Conservation (phyloP, 2,329 filamentous ascomycete genomes). For the Colletotrichum sp. region DNA sequence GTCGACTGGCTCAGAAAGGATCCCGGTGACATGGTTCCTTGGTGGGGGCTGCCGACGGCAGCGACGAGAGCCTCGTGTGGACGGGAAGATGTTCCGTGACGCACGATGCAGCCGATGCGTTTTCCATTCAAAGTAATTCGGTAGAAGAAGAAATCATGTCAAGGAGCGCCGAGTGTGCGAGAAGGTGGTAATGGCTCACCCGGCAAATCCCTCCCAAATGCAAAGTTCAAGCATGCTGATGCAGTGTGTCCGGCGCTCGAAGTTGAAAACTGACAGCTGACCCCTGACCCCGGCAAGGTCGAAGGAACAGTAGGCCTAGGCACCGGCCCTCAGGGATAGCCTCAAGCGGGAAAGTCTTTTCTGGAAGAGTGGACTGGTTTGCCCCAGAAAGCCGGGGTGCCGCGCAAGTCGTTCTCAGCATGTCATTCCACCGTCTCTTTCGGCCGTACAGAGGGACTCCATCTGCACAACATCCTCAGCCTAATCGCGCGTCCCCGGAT, state of each 20-base stretch:
- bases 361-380: background rate
- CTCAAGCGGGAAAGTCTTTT: background rate
- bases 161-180: background rate
- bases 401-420: background rate
- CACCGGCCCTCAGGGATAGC: background rate
- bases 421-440: background rate
- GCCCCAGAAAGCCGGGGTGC: constrained; percentile 3
- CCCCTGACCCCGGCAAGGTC: background rate
- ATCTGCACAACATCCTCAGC: constrained; percentile 19
- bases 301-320: background rate
- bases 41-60: background rate
- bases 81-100: background rate
- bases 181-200: background rate
- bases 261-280: constrained; percentile 13
- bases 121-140: background rate
- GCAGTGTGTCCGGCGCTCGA: background rate
- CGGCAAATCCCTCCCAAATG: background rate
- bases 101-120: background rate
- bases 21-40: background rate
- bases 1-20: background rate
- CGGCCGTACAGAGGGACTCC: background rate
- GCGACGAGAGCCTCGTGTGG: background rate
- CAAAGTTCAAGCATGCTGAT: background rate
- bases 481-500: background rate
- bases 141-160: background rate